Conservation (phyloP, 805 yeast genomes). For the Wickerhamomyces canadensis region DNA sequence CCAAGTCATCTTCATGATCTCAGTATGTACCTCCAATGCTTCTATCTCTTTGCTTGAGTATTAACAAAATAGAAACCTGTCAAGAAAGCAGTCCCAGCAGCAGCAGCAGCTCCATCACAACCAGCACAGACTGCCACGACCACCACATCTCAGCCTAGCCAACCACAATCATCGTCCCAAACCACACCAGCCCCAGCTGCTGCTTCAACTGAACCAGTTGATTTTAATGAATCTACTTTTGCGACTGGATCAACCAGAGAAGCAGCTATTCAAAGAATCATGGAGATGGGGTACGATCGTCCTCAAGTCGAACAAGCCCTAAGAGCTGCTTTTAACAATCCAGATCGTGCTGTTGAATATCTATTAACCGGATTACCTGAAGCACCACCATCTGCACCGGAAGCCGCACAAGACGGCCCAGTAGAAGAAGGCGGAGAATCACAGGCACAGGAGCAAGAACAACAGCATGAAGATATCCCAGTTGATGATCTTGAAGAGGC, state of each 20-base stretch:
- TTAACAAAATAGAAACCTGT: slow-evolving; percentile 18
- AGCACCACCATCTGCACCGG: slow-evolving; percentile 25
- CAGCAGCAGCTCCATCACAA: slow-evolving; percentile 22
- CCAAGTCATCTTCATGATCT: slow-evolving; percentile 88
- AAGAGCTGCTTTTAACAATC: slow-evolving; percentile 94
- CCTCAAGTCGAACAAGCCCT: slow-evolving; percentile 84
- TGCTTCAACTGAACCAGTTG: slow-evolving; percentile 10
- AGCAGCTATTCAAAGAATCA: slow-evolving; percentile 70
- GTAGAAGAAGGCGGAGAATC: too few relatives aligned
- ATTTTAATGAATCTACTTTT: slow-evolving; percentile 44
- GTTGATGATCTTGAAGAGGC: slow-evolving; percentile 14
- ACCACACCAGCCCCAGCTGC: slow-evolving; percentile 21
- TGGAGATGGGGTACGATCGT: slow-evolving; percentile 95
- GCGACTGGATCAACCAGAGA: slow-evolving; percentile 78
- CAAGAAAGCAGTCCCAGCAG: slow-evolving; percentile 23
- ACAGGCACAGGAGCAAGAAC: too few relatives aligned
- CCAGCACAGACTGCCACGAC: slow-evolving; percentile 20
- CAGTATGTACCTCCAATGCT: slow-evolving; percentile 38
- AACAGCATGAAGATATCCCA: slow-evolving; percentile 1
- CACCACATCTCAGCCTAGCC: slow-evolving; percentile 13
- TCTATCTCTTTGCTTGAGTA: slow-evolving; percentile 2
- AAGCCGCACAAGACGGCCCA: slow-evolving; percentile 21
- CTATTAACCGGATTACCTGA: slow-evolving; percentile 81
- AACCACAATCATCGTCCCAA: slow-evolving; percentile 22
- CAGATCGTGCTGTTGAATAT: slow-evolving; percentile 97